Evolutionary conservation across 345 rosid species (phyloP), one percentile per base, ranked within the genome.

Genomic region (Sonneratia caseolaris): DNA sequence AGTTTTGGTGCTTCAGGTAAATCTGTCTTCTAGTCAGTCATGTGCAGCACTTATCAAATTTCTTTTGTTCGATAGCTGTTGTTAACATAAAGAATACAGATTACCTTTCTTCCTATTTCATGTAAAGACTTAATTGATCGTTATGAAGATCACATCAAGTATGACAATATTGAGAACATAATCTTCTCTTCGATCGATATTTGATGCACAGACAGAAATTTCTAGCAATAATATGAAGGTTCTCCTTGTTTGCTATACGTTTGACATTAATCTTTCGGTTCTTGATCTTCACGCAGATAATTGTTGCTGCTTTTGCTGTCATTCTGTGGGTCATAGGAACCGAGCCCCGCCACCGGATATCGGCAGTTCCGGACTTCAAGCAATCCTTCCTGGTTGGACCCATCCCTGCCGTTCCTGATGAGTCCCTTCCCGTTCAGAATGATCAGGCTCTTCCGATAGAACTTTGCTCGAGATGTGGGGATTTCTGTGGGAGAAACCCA

Each of bases 321-420:
- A 22, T 75, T 38, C 79, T 84, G 2, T 83, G 79, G 83, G 75
- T 47, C 13, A 27, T 68, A 11, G 86, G 87, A 3, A 48, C 70
- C 0, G 80, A 74, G 68, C 78, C 84, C 19, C 69, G 70, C 0
- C 59, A 66, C 68, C 65, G 36, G 21, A 21, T 71, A 45, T 14
- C 68, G 3, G 70, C 65, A 8, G 13, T 32, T 22, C 61, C 74
- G 0, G 69, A 59, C 24, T 78, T 87, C 35, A 79, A 68, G 27
- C 84, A 71, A 48, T 86, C 91, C 14, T 86, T 86, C 72, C 51
- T 86, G 76, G 85, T 84, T n/a, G 71, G 74, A 11, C 79, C 87
- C 1, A 75, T 68, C 0, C 79, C 81, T 42, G 18, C 42, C 7
- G 37, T 16, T 14, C 6, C 8, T 32, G 70, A 48, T 1, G 66